Conservation (phyloP, 371 early-diverging fungal species). For the Dinochytrium kinnereticum region DNA sequence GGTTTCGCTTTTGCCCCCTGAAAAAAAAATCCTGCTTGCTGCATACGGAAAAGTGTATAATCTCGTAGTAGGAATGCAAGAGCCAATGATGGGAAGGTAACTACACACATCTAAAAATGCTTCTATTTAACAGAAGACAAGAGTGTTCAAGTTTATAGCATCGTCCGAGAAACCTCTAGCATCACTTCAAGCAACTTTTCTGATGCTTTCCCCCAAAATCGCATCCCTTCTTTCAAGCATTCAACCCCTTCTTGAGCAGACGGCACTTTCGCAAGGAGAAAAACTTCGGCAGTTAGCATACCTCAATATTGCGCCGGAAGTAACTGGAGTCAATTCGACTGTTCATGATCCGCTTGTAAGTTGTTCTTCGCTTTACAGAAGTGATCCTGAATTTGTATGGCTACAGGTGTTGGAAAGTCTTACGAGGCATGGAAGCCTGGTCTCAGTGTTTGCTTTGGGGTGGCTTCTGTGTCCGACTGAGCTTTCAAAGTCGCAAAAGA, state of each 20-base stretch:
- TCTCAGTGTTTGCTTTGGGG: not conserved
- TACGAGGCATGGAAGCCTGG: not conserved
- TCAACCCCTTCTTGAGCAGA: not conserved
- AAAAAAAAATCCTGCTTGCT: conserved; percentile 1
- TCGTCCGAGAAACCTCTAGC: not conserved
- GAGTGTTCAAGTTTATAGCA: not conserved
- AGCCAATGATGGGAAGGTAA: not conserved
- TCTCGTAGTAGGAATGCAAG: not conserved
- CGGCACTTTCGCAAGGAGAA: conserved; percentile 1
- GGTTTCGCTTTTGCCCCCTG: not conserved
- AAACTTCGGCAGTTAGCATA: not conserved
- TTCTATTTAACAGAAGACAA: not conserved
- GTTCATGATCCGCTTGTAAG: not conserved
- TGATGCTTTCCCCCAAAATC: conserved; percentile 6
- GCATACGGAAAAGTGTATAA: not conserved
- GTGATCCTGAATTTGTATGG: not conserved
- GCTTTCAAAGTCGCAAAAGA: not conserved
- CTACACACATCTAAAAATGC: not conserved
- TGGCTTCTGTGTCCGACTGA: not conserved
- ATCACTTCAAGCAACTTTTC: not conserved
- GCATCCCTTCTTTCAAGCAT: not conserved
- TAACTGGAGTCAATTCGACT: not conserved
- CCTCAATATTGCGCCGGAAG: not conserved
- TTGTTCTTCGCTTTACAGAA: not conserved
- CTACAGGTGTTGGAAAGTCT: not conserved